Conservation (phyloP, 257 asterid genomes). For the Lycium barbarum region DNA sequence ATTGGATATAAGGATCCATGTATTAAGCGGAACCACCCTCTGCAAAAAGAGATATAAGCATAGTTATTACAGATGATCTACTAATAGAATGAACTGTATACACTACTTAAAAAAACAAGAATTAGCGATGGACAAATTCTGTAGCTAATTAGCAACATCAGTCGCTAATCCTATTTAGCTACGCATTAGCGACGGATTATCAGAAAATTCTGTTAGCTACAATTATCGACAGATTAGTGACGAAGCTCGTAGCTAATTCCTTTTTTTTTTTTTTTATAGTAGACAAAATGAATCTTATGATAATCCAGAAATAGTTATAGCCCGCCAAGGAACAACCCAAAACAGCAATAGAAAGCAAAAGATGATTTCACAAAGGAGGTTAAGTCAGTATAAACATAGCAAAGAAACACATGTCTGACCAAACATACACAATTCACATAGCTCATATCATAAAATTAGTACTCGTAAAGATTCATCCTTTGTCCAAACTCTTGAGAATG, state of each 20-base stretch:
- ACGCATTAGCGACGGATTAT: too few species aligned
- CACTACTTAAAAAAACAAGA: too few species aligned
- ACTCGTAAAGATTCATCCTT: conserved; percentile 40
- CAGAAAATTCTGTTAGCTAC: too few species aligned
- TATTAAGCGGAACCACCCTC: conserved; percentile 86
- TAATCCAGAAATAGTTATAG: not conserved
- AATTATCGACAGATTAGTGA: too few species aligned
- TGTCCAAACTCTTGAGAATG: not conserved
- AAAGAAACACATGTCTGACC: conserved; percentile 24
- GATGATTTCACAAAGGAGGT: not conserved
- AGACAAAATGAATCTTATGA: not conserved
- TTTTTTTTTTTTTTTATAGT: too few species aligned
- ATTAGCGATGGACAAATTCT: too few species aligned
- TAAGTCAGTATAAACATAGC: not conserved
- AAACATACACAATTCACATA: not conserved
- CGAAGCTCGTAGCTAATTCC: too few species aligned
- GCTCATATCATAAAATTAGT: conserved; percentile 33
- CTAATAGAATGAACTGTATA: not conserved
- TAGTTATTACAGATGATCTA: not conserved
- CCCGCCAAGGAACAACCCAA: not conserved
- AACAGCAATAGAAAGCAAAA: too few species aligned
- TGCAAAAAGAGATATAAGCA: conserved; percentile 38
- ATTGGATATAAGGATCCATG: conserved; percentile 84
- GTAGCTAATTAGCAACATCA: too few species aligned
- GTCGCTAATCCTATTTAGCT: too few species aligned